phyloP scores from a whole-genome alignment of 441 rosid species.

The Populus tomentosa region DNA sequence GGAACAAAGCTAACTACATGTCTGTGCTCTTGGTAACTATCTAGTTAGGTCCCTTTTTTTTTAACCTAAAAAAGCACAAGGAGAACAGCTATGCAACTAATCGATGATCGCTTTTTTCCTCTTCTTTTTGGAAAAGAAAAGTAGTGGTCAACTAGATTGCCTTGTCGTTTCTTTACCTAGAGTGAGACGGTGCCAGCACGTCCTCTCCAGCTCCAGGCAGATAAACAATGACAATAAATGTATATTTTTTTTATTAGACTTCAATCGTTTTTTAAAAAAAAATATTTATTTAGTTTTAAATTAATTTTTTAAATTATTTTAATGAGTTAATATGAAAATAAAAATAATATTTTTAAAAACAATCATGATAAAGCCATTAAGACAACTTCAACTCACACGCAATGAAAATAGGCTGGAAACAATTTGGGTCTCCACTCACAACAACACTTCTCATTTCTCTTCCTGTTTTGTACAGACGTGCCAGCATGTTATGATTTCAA shows the following conservation, averaged over 20 bases:
- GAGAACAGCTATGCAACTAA: not conserved
- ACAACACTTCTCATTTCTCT: not conserved
- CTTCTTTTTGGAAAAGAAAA: not conserved
- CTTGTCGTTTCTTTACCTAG: no score
- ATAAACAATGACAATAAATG: not conserved
- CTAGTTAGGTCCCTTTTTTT: not conserved
- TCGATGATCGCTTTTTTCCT: not conserved
- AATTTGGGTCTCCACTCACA: not conserved
- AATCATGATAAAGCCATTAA: no score
- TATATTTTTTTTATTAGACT: no score
- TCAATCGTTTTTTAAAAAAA: no score
- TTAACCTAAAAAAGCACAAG: not conserved
- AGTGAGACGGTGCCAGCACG: not conserved
- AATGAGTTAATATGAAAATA: not conserved
- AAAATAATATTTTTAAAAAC: not conserved
- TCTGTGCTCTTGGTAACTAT: not conserved
- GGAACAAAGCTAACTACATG: not conserved
- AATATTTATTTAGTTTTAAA: no score
- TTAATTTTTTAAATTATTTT: no score
- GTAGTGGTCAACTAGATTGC: not conserved
- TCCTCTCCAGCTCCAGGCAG: not conserved
- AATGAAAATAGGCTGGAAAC: not conserved
- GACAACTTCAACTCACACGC: not conserved
- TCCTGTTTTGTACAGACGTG: constrained; percentile 10
- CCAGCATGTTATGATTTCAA: constrained; percentile 15